Conservation (phyloP, 352 stramenopile species). For the Globisporangium lucens region DNA sequence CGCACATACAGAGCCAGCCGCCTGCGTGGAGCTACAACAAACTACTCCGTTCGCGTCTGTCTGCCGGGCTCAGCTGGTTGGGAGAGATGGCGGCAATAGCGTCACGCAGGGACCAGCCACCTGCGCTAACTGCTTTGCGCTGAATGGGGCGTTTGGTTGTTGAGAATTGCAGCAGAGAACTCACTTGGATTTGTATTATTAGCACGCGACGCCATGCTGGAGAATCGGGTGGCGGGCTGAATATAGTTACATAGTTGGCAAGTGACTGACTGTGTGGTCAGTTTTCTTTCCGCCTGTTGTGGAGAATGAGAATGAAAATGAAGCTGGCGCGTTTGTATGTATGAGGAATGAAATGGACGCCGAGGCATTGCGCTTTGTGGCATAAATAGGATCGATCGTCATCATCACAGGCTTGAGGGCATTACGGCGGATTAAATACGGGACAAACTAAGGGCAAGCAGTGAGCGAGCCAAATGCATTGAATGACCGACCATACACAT, state of each 20-base stretch:
- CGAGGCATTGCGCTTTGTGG: neutral
- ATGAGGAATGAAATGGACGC: no score
- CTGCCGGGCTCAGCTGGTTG: neutral
- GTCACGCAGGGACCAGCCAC: neutral
- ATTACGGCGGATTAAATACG: neutral
- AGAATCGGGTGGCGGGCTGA: neutral
- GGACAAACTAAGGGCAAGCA: neutral
- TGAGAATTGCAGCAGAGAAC: neutral
- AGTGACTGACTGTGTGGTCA: neutral
- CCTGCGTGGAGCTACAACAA: neutral
- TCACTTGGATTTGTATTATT: neutral
- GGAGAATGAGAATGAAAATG: no score
- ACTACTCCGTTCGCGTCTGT: neutral
- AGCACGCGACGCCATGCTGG: neutral
- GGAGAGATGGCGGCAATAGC: neutral
- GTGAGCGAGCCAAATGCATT: neutral
- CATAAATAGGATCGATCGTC: neutral
- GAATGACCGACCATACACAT: neutral
- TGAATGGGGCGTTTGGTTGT: neutral
- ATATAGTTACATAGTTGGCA: neutral
- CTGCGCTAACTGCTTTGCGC: constrained; percentile 3
- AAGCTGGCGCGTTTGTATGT: no score
- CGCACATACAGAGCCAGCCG: neutral
- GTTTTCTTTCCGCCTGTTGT: neutral
- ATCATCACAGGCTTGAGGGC: neutral